Base-by-base conservation (phyloP, 768 basidiomycete genomes). In the Phaffia australis region DNA sequence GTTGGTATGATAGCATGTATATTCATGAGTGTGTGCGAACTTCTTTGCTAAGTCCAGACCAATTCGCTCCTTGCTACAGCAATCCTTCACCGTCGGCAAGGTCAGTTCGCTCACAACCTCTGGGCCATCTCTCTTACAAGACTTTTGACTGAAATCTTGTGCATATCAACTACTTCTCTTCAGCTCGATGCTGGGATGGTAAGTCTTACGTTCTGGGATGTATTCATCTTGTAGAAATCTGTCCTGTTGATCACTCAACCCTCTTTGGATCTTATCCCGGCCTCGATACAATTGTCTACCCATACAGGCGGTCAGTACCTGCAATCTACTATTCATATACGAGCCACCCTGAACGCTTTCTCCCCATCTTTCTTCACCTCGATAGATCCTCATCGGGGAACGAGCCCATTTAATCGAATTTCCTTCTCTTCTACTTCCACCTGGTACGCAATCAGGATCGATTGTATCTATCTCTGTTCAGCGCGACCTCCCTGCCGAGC, bases 341-440 rank as follows among this genome's bases (percentile, higher is more conserved):
- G 46, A 51, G 19, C 62, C 65, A 49, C 52, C 42, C 4, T 30
- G 66, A 68, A 69, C 72, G 3, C 70, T 19, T 54, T 62, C 19
- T 50, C 29, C 62, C 30, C 21, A 15, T 52, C 25, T 63, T 51
- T 27, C 9, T 3, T 32, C 21, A 35, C 19, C 25, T 18, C 11
- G 35, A 16, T 75, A 91, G 90, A 93, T 95, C 70, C 82, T 94
- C 1, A 82, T 97, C 18, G 92, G 94, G 19, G 90, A 89, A 75
- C 83, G 90, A 52, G 93, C 93, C 21, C 94, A 98, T 74, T 81
- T 98, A 47, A 94, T 99, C 72, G 94, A 99, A 77, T 99, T 98
- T 76, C 95, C 95, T 1, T 98, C 95, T 0, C 81, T 99, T 49
- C 83, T 98, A 1, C 80, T 98, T 8, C 95, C 95, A 0, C 88